Percentiles rank a stretch among this genome's conserved stretches.
Conservation (phyloP, 305 asterid genomes). For the Fraxinus velutina region DNA sequence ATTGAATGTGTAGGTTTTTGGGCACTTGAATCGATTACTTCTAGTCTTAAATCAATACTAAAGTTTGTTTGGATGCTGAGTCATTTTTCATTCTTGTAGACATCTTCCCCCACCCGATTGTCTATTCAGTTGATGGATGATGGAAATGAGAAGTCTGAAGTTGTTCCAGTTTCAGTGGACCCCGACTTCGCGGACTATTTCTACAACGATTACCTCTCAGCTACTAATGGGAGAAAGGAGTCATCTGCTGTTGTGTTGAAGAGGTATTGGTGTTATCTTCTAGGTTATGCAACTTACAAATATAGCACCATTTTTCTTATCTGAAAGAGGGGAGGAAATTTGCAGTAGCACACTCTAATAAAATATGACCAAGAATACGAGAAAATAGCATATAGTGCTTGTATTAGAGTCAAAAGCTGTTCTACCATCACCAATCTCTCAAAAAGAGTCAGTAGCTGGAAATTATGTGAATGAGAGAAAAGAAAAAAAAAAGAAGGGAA, state of each 20-base stretch:
- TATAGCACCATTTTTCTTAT: not conserved
- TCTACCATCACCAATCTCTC: not conserved
- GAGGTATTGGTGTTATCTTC: constrained; percentile 48
- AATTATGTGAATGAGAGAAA: not conserved
- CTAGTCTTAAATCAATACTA: constrained; percentile 1
- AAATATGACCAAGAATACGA: not conserved
- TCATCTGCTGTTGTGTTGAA: constrained; percentile 59
- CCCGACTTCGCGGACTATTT: constrained; percentile 83
- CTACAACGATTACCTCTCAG: constrained; percentile 70
- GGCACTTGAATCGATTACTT: constrained; percentile 8
- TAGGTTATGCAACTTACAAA: not conserved
- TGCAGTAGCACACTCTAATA: constrained; percentile 11
- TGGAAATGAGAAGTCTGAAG: constrained; percentile 86
- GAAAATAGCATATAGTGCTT: constrained; percentile 6
- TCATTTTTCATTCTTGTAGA: constrained; percentile 49
- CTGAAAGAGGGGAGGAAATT: not conserved
- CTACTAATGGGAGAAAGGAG: constrained; percentile 60
- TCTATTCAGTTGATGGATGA: constrained; percentile 92
- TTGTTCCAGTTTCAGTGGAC: constrained; percentile 85
- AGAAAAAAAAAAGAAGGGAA: not conserved
- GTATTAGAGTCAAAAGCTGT: not conserved
- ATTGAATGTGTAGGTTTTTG: constrained; percentile 64
- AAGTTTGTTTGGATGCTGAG: constrained; percentile 30
- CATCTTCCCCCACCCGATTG: constrained; percentile 58
- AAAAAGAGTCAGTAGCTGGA: not conserved